A percentile compares a stretch with the other conserved stretches of the same genome.
Conservation (phyloP, 2,329 filamentous ascomycete species). For the Tolypocladium inflatum region DNA sequence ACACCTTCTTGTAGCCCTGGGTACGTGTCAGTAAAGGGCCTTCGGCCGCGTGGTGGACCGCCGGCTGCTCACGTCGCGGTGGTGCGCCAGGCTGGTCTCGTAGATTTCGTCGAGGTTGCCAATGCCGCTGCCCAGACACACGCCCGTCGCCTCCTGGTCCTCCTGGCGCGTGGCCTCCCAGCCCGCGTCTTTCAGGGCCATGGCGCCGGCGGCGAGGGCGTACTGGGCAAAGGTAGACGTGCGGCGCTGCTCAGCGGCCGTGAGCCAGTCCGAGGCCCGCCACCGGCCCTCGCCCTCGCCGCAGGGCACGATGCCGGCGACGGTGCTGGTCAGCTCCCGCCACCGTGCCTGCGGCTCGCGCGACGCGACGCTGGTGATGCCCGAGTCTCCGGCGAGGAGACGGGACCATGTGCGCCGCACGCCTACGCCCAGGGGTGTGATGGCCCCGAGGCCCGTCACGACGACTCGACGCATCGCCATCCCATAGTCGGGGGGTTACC, state of each 20-base stretch:
- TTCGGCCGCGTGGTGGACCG: too few relatives aligned
- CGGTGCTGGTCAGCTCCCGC: constrained; percentile 67
- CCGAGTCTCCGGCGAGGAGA: constrained; percentile 70
- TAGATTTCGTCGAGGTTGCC: constrained; percentile 90
- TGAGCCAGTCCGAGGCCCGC: constrained; percentile 45
- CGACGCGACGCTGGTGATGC: constrained; percentile 63
- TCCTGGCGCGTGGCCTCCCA: constrained; percentile 56
- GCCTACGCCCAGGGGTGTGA: constrained; percentile 77
- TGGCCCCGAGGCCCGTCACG: constrained; percentile 72
- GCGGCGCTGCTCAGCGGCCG: constrained; percentile 51
- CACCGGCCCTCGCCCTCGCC: constrained; percentile 32
- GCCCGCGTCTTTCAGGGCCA: constrained; percentile 74
- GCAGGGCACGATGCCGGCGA: constrained; percentile 72
- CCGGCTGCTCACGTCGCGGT: constrained; percentile 51
- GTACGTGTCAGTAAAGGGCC: neutral
- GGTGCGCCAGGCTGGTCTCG: constrained; percentile 67
- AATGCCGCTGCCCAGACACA: constrained; percentile 91
- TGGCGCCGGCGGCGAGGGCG: constrained; percentile 74
- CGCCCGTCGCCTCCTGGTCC: constrained; percentile 69
- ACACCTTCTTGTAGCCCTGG: constrained; percentile 86
- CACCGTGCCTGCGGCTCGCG: constrained; percentile 50
- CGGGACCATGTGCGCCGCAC: constrained; percentile 70
- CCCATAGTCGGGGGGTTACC: constrained; percentile 1
- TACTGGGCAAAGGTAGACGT: constrained; percentile 93
- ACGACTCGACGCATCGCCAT: constrained; percentile 61